Evolutionary conservation across 805 yeast species (phyloP).

Genomic region (Spathaspora boniae): DNA sequence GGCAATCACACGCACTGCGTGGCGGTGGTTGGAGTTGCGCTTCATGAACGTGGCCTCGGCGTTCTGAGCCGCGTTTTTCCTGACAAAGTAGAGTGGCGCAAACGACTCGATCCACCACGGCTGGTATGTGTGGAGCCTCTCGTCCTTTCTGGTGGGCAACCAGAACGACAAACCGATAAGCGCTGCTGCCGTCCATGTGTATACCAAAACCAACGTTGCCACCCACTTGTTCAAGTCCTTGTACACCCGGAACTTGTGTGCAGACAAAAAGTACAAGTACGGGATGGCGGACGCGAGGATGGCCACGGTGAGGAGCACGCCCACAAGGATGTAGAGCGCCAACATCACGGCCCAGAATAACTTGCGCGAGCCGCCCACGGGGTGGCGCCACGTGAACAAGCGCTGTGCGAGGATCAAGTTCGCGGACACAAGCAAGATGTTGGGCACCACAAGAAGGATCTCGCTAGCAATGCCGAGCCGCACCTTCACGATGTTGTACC

Average conservation of each 20-base stretch:
- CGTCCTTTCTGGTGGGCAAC: slow-evolving; percentile 51
- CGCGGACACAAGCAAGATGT: slow-evolving; percentile 51
- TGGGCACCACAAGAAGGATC: slow-evolving; percentile 53
- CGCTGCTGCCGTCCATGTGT: slow-evolving; percentile 49
- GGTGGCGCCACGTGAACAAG: slow-evolving; percentile 73
- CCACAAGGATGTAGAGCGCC: slow-evolving; percentile 48
- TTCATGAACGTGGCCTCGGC: slow-evolving; percentile 47
- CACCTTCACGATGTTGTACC: slow-evolving; percentile 39
- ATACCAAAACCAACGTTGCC: slow-evolving; percentile 31
- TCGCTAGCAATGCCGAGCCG: slow-evolving; percentile 53
- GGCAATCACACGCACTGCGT: slow-evolving; percentile 58
- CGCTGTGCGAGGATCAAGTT: slow-evolving; percentile 68
- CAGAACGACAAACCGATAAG: slow-evolving; percentile 50
- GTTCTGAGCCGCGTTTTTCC: slow-evolving; percentile 43
- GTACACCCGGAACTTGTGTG: slow-evolving; percentile 38
- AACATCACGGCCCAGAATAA: slow-evolving; percentile 50
- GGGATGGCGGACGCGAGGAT: slow-evolving; percentile 63
- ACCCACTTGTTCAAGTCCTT: slow-evolving; percentile 37
- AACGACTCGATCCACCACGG: slow-evolving; percentile 79
- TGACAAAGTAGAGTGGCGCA: slow-evolving; percentile 54
- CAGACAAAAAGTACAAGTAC: slow-evolving; percentile 49
- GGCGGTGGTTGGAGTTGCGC: slow-evolving; percentile 45
- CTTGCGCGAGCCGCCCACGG: slow-evolving; percentile 56
- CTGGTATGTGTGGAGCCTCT: slow-evolving; percentile 55
- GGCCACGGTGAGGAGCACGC: slow-evolving; percentile 57